A percentile compares a stretch with the other conserved stretches of the same genome.
Conservation (phyloP, 164 flowering plant species). For the Cinnamomum chago region DNA sequence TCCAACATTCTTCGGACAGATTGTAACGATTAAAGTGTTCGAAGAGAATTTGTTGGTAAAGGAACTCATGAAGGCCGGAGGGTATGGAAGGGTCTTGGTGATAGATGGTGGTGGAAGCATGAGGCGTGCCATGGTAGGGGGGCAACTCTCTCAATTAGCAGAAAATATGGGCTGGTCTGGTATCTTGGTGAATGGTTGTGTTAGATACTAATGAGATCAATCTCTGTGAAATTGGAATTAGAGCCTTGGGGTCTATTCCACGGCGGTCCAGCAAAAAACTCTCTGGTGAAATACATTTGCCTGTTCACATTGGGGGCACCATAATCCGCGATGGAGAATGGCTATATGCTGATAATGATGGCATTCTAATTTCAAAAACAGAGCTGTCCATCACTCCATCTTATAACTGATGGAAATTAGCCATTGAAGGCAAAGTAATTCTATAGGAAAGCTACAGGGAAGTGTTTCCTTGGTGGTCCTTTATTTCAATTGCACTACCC, state of each 20-base stretch:
- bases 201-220: conserved; percentile 63
- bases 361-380: conserved; percentile 41
- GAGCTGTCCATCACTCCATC: conserved; percentile 34
- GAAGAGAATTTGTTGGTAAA: conserved; percentile 56
- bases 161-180: conserved; percentile 69
- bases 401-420: neutral
- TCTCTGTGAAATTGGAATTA: conserved; percentile 60
- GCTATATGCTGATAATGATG: conserved; percentile 64
- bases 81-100: conserved; percentile 55
- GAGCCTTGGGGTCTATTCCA: conserved; percentile 55
- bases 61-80: conserved; percentile 51
- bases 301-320: conserved; percentile 45
- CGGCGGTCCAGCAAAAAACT: conserved; percentile 54
- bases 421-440: too few species aligned
- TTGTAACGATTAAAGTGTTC: conserved; percentile 56
- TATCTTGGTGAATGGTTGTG: conserved; percentile 56
- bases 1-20: conserved; percentile 46
- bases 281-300: conserved; percentile 46
- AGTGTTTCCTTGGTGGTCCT: too few species aligned
- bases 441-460: too few species aligned
- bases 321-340: conserved; percentile 56
- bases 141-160: conserved; percentile 55
- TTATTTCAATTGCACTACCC: too few species aligned
- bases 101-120: conserved; percentile 61
- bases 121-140: conserved; percentile 59